Percentiles rank a stretch among this genome's conserved stretches.
phyloP scores from a whole-genome alignment of 176 grass and related monocot species.

The Zoysia pacifica region DNA sequence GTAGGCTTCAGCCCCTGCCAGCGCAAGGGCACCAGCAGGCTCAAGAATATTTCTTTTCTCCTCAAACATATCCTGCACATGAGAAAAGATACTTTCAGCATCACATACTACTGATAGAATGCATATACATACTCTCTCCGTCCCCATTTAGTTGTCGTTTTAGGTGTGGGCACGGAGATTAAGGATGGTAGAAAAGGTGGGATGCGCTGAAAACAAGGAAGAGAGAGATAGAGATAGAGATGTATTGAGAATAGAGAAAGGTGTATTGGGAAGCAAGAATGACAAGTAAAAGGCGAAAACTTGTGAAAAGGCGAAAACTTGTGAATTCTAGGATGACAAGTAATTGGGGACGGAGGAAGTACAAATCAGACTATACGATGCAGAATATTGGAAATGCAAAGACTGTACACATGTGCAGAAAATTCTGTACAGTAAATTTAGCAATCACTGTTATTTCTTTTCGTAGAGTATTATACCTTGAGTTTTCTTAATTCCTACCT shows the following conservation, averaged over 20 bases:
- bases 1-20: constrained; percentile 94
- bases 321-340: no score
- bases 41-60: constrained; percentile 99
- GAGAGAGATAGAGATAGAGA: no score
- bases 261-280: no score
- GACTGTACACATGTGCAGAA: background rate
- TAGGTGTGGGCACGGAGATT: no score
- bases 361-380: background rate
- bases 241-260: no score
- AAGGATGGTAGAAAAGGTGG: no score
- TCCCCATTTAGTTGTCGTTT: no score
- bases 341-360: no score
- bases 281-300: no score
- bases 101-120: background rate
- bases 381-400: constrained; percentile 27
- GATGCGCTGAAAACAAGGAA: no score
- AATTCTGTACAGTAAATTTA: background rate
- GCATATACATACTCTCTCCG: background rate
- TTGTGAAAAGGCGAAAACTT: no score
- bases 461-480: background rate
- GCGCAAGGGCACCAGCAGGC: constrained; percentile 85
- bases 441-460: background rate
- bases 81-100: constrained; percentile 42
- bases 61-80: constrained; percentile 94
- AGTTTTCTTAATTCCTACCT: constrained; percentile 45